Conservation (phyloP, 2,329 filamentous ascomycete species). For the Aureobasidium uvarum region DNA sequence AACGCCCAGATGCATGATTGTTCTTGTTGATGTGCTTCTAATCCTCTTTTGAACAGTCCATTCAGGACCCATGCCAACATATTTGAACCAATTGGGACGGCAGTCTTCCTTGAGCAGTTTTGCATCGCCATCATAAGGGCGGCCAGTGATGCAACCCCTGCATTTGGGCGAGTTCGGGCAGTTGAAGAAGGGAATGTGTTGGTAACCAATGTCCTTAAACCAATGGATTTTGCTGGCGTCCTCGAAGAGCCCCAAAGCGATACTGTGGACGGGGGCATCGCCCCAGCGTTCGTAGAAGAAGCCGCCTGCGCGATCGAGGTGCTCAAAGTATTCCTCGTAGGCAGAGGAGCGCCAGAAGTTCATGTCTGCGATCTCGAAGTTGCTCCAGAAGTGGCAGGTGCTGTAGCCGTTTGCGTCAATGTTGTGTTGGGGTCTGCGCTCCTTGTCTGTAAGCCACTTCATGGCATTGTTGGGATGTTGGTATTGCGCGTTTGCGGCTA, state of each 20-base stretch:
- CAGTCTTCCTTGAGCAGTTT: conserved; percentile 91
- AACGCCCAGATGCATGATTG: conserved; percentile 8
- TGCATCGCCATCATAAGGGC: conserved; percentile 82
- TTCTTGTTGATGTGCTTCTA: not conserved
- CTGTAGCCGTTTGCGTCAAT: conserved; percentile 85
- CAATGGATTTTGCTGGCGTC: conserved; percentile 90
- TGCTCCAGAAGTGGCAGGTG: conserved; percentile 99
- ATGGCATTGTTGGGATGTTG: conserved; percentile 81
- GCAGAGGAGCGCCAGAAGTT: conserved; percentile 85
- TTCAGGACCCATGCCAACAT: conserved; percentile 71
- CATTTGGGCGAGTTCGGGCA: conserved; percentile 97
- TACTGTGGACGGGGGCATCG: conserved; percentile 93
- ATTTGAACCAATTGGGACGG: conserved; percentile 96
- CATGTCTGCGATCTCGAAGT: conserved; percentile 95
- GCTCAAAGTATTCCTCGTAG: conserved; percentile 95
- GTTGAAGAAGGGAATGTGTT: conserved; percentile 98
- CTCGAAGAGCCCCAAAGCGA: conserved; percentile 88
- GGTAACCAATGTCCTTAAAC: conserved; percentile 99
- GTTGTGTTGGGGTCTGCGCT: conserved; percentile 75
- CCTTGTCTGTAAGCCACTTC: conserved; percentile 78
- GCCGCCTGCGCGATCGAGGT: conserved; percentile 87
- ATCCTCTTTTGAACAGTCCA: conserved; percentile 24
- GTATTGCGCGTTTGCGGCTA: conserved; percentile 71
- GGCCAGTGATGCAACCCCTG: conserved; percentile 78
- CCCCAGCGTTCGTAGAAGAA: conserved; percentile 99